phyloP scores from a whole-genome alignment of 179 eudicot species.

The Beta corolliflora region DNA sequence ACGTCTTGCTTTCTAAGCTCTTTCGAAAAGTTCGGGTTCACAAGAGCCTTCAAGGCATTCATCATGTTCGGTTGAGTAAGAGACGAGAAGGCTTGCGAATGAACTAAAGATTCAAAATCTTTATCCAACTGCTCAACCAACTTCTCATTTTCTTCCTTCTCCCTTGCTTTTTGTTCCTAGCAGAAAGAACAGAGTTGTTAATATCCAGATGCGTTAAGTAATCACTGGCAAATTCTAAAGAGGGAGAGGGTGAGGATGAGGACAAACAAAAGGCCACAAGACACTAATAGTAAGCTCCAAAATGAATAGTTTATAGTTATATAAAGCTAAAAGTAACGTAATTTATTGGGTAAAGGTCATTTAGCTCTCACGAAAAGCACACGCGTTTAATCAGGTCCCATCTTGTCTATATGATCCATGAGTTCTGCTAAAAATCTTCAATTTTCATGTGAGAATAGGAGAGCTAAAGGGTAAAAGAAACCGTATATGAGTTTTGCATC shows the following conservation, averaged over 20 bases:
- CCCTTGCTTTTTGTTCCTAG: conserved; percentile 85
- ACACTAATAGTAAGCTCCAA: conserved; percentile 7
- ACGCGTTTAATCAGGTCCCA: neutral
- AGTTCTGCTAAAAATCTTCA: neutral
- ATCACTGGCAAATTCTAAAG: neutral
- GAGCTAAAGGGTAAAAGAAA: neutral
- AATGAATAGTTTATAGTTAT: neutral
- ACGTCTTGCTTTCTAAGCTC: conserved; percentile 45
- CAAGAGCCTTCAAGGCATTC: conserved; percentile 74
- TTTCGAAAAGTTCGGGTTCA: conserved; percentile 50
- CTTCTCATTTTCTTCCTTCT: conserved; percentile 84
- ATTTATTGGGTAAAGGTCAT: neutral
- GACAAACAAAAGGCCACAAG: neutral
- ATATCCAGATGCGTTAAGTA: neutral
- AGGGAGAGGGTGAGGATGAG: neutral
- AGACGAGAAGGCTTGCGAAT: conserved; percentile 68
- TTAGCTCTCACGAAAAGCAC: neutral
- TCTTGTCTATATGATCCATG: neutral
- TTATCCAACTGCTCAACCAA: conserved; percentile 74
- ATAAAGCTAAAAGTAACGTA: neutral
- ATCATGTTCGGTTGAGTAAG: conserved; percentile 74
- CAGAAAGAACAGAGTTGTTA: neutral
- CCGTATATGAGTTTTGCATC: neutral
- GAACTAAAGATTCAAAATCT: conserved; percentile 70
- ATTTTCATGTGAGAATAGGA: neutral